phyloP scores from a whole-genome alignment of 1,284 basidiomycete genomes.

The Rhodotorula sp. region DNA sequence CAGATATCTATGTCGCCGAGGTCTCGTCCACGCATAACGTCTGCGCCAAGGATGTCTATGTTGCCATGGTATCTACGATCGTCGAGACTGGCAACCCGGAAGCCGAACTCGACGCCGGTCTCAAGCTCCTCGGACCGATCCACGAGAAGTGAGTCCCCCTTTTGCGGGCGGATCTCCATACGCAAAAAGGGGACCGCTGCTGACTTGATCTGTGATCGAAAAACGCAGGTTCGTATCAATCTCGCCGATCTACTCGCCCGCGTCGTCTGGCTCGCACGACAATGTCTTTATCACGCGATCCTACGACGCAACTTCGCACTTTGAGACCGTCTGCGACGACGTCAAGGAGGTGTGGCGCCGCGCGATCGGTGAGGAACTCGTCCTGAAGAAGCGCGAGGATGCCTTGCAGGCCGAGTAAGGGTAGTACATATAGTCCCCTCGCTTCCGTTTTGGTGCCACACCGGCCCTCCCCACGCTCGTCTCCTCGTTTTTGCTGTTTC shows the following conservation, averaged over 20 bases:
- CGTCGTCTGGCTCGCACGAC: conserved; percentile 66
- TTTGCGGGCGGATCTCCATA: not conserved
- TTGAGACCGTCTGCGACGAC: conserved; percentile 74
- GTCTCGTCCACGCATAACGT: conserved; percentile 97
- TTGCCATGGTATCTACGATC: conserved; percentile 97
- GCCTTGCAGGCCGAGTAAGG: conserved; percentile 30
- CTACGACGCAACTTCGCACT: conserved; percentile 98
- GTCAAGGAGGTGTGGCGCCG: conserved; percentile 91
- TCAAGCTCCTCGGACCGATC: conserved; percentile 88
- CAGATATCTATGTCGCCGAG: conserved; percentile 98
- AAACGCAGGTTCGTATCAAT: conserved; percentile 78
- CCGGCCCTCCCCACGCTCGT: not conserved
- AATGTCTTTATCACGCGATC: conserved; percentile 96
- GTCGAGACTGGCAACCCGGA: conserved; percentile 95
- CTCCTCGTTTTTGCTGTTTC: too few relatives aligned
- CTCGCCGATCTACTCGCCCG: conserved; percentile 83
- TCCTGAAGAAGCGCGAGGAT: conserved; percentile 69
- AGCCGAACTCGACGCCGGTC: conserved; percentile 84
- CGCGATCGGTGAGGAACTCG: conserved; percentile 69
- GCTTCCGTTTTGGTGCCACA: not conserved
- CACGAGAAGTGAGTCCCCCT: conserved; percentile 76
- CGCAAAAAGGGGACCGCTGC: not conserved
- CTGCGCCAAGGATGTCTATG: conserved; percentile 87
- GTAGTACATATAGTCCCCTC: not conserved
- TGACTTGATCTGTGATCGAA: not conserved